phyloP scores from a whole-genome alignment of 495 filamentous ascomycete genomes.

The Aspergillus incahuasiensis region DNA sequence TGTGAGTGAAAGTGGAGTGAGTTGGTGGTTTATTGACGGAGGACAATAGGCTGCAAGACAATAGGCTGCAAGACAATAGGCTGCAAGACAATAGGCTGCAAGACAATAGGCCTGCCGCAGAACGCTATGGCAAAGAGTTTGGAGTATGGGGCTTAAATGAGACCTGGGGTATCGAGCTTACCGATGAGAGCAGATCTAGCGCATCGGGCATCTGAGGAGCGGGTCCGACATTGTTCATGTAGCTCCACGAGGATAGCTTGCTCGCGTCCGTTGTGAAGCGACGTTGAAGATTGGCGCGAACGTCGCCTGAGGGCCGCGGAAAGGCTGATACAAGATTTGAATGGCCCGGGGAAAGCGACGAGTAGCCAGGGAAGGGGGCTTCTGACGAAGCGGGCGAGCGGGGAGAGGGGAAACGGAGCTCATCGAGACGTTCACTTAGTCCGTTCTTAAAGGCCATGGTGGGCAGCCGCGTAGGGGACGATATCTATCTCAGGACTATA shows the following conservation, averaged over 20 bases:
- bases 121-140: background rate
- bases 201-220: slow-evolving; percentile 51
- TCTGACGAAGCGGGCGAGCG: slow-evolving; percentile 68
- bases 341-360: slow-evolving; percentile 63
- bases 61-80: background rate
- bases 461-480: slow-evolving; percentile 21
- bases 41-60: background rate
- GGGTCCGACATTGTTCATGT: slow-evolving; percentile 51
- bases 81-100: background rate
- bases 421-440: slow-evolving; percentile 63
- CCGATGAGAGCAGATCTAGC: slow-evolving; percentile 53
- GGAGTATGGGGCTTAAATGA: slow-evolving; percentile 3
- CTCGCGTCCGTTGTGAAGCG: slow-evolving; percentile 92
- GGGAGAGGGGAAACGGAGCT: slow-evolving; percentile 73
- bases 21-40: background rate
- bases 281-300: slow-evolving; percentile 71
- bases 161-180: slow-evolving; percentile 26
- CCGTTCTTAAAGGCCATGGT: slow-evolving; percentile 64
- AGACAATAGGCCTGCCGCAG: background rate
- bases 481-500: slow-evolving; percentile 31
- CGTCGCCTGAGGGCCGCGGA: slow-evolving; percentile 53
- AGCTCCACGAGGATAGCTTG: slow-evolving; percentile 74
- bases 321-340: slow-evolving; percentile 52
- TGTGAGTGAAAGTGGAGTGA: background rate
- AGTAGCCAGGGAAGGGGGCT: slow-evolving; percentile 63